Evolutionary conservation across 306 rosid genomes (phyloP).

Genomic region (Hippophae gyantsensis): DNA sequence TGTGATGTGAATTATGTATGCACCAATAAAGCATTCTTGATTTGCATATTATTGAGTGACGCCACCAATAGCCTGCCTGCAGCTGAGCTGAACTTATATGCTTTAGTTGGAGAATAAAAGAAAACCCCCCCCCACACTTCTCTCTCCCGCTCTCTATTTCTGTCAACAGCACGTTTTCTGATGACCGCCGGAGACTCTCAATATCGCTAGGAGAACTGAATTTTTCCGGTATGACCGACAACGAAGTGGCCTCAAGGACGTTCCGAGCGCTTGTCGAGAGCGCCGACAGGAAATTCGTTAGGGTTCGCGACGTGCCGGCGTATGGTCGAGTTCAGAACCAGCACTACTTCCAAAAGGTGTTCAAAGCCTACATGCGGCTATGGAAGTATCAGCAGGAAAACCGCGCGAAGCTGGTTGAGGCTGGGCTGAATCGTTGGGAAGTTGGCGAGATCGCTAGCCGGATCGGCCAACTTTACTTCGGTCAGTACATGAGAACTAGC

Average conservation of each 20-base stretch:
- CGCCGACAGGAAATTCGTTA: constrained; percentile 85
- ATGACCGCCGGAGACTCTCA: constrained; percentile 38
- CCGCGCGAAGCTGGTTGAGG: constrained; percentile 58
- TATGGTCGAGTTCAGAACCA: constrained; percentile 60
- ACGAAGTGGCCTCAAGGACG: constrained; percentile 35
- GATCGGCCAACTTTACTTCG: constrained; percentile 92
- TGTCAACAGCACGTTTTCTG: constrained; percentile 22
- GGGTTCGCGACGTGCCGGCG: constrained; percentile 87
- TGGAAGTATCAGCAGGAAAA: constrained; percentile 93
- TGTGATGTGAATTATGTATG: too few relatives aligned
- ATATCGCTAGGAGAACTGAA: constrained; percentile 26
- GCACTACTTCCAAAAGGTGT: constrained; percentile 78
- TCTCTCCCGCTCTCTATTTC: constrained; percentile 3
- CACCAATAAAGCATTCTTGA: too few relatives aligned
- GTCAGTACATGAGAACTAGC: constrained; percentile 90
- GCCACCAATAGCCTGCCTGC: constrained; percentile 9
- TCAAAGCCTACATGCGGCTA: constrained; percentile 73
- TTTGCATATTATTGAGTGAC: constrained; percentile 1
- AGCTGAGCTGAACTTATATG: background rate
- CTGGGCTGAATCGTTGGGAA: constrained; percentile 95
- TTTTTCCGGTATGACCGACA: constrained; percentile 42
- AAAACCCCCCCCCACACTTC: constrained; percentile 18
- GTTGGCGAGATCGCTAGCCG: constrained; percentile 99
- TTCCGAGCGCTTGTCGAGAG: constrained; percentile 85
- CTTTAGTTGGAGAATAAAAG: too few relatives aligned